Evolutionary conservation across 805 yeast genomes (phyloP).

Genomic region (Maudiozyma turicensis): DNA sequence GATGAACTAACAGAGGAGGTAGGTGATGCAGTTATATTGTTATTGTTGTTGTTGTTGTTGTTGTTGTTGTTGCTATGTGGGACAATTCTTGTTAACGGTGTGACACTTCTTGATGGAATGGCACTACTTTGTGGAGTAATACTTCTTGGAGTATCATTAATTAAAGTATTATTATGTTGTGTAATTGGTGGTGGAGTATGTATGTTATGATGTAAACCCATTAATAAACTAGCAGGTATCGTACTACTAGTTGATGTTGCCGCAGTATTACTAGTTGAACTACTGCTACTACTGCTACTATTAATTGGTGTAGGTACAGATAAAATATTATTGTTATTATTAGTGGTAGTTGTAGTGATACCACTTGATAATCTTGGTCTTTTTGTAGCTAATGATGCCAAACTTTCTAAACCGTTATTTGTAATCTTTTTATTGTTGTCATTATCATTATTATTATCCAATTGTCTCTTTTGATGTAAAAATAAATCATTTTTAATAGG

Average conservation of each 20-base stretch:
- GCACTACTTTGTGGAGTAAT: neutral
- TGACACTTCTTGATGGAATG: neutral
- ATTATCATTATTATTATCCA: neutral
- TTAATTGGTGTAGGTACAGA: neutral
- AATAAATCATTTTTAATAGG: neutral
- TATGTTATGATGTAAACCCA: neutral
- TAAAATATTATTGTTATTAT: neutral
- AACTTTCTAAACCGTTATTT: conserved; percentile 8
- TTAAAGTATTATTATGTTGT: neutral
- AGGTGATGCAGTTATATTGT: neutral
- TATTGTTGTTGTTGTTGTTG: neutral
- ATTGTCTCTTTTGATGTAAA: conserved; percentile 1
- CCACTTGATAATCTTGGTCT: conserved; percentile 9
- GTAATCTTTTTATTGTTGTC: neutral
- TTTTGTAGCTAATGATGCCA: conserved; percentile 18
- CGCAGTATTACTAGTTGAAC: neutral
- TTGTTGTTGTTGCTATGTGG: neutral
- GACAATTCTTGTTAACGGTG: neutral
- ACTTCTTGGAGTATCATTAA: neutral
- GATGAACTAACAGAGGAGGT: neutral
- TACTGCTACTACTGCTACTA: neutral
- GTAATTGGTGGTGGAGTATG: neutral
- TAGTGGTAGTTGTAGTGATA: neutral
- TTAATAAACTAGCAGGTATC: neutral
- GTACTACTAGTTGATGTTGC: neutral